A percentile compares a stretch with the other conserved stretches of the same genome.
Evolutionary conservation across 129 eudicot genomes (phyloP).

Genomic region (Tagetes erecta): DNA sequence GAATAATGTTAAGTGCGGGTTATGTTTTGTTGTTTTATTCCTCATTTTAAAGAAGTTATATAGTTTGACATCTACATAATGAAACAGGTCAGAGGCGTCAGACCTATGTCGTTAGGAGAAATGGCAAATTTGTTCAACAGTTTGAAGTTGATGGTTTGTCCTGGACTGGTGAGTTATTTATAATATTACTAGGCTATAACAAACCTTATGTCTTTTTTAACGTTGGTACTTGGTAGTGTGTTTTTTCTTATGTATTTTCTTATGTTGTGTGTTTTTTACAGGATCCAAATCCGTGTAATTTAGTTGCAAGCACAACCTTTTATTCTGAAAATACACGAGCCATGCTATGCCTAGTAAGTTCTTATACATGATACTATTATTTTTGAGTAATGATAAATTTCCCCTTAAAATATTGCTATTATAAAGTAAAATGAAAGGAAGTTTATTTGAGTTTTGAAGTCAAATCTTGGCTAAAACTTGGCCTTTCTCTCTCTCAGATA

Average conservation of each 20-base stretch:
- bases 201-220: background rate
- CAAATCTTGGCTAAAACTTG: background rate
- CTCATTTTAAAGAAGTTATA: background rate
- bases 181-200: background rate
- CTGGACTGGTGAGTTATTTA: slow-evolving; percentile 76
- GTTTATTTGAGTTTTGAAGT: background rate
- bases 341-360: slow-evolving; percentile 84
- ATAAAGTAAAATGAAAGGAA: background rate
- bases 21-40: slow-evolving; percentile 8
- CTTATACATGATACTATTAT: background rate
- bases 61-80: slow-evolving; percentile 12
- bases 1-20: background rate
- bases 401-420: background rate
- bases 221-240: background rate
- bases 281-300: slow-evolving; percentile 94
- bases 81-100: slow-evolving; percentile 91
- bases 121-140: slow-evolving; percentile 86
- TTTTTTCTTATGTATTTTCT: background rate
- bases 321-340: slow-evolving; percentile 91
- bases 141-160: slow-evolving; percentile 65
- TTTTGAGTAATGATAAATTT: background rate
- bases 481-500: slow-evolving; percentile 46
- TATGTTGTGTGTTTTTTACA: slow-evolving; percentile 31
- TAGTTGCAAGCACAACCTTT: slow-evolving; percentile 94
- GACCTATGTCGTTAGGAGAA: slow-evolving; percentile 85